Base-by-base conservation (phyloP, 2,329 filamentous ascomycete genomes). In the Akanthomyces muscarius region DNA sequence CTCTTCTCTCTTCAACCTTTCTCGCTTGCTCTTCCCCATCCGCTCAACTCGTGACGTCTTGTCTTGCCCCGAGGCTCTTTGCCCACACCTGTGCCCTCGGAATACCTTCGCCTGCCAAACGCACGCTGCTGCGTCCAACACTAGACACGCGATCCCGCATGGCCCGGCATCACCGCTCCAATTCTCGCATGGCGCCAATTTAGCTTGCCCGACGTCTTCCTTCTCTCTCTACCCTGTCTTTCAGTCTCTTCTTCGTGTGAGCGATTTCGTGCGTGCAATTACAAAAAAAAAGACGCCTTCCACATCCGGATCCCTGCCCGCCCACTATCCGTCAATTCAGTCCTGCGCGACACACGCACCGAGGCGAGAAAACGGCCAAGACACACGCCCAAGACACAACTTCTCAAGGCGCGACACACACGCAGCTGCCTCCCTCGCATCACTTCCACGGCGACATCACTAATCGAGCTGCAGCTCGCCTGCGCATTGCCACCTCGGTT, bases 151-250 rank as follows among this genome's bases (percentile, higher is more conserved):
- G 56, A 51, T 48, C 45, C 16, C 56, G 25, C 33, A 60, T 60
- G 56, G 56, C 56, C 47, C 56, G 18, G 8, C 45, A 51, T 13
- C 56, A 60, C 45, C 21, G 36, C 56, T 28, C 11, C 45, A 60
- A 51, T 41, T 59, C 56, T 50, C 47, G 47, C 33, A 60, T 51
- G 56, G 56, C 56, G 56, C 36, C 56, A 51, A 51, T 60, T 13
- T 60, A 60, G 56, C 36, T 11, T 30, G 8, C 11, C 13, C 45
- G 47, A 51, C 47, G 21, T 8, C 25, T 23, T 51, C 47, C 51
- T 23, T 33, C 16, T 10, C 25, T 10, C 41, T 45, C 0, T n/a
- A 25, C 45, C n/a, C 36, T 50, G 30, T 2, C 13, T 48, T 44
- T 51, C 16, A 16, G 7, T 51, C 36, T 36, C 23, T 18, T 51